Base-by-base conservation (phyloP, 306 rosid species). In the Luffa acutangula region DNA sequence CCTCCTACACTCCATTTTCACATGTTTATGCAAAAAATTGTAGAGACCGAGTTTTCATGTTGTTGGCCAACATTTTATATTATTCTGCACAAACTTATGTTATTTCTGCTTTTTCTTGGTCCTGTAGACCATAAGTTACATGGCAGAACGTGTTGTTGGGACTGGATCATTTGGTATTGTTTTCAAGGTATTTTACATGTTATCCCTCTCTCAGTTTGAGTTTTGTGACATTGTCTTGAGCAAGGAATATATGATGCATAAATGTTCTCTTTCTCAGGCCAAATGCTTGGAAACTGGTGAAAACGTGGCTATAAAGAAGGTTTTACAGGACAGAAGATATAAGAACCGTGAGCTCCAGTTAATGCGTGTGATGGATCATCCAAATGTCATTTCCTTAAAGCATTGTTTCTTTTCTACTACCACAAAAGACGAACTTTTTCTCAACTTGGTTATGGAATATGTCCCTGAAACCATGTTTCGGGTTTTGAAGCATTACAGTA, bases 331-430 rank as follows among this genome's bases (percentile, higher is more conserved):
- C 85, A 85, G 93, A 82, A 86, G 97, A 85, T 92, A 89, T 74
- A 94, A 94, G 85, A 94, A 92, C 79, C 93, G 97, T 77, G 98
- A 92, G 78, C 88, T 95, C 60, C 97, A 95, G 87, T 81, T 95
- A 77, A 92, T 95, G 98, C 97, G 98, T 8, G 89, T 89, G 83
- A 95, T 95, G 98, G 95, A 95, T 80, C 98, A 95, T 87, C 93
- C 97, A 9, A 95, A 95, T 85, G 97, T 95, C 78, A 85, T 95
- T 84, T 84, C 91, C 65, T 43, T 94, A 86, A 94, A 94, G 89
- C 98, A 94, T 87, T 94, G 97, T 79, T 94, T 94, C 93, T 92
- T 92, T 85, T 95, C 98, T 72, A 91, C 98, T 20, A 92, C 98
- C 63, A 90, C 88, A 82, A 90, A 90, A 64, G 88, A 95, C 78